Conservation (phyloP, 306 rosid genomes). For the Hippophae tibetana region DNA sequence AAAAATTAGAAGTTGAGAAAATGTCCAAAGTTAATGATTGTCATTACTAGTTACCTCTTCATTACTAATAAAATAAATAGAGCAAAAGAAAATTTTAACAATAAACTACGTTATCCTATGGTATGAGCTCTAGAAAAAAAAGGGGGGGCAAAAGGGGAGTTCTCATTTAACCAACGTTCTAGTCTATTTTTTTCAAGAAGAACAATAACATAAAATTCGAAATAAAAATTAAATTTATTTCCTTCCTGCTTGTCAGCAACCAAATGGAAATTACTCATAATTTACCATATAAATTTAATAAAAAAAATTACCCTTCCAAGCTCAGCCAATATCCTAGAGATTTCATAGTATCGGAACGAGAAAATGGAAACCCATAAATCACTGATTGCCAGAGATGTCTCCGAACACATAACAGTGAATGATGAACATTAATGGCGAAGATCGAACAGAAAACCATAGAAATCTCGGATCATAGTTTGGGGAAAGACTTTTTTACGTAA, state of each 20-base stretch:
- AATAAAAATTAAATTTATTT: neutral
- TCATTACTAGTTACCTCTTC: too few species aligned
- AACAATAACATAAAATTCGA: neutral
- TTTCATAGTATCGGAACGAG: conserved; percentile 8
- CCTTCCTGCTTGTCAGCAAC: neutral
- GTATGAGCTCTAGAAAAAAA: neutral
- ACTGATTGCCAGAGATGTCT: neutral
- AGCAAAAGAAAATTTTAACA: neutral
- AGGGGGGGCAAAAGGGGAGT: neutral
- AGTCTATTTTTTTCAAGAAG: neutral
- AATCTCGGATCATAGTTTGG: conserved; percentile 29
- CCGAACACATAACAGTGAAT: conserved; percentile 3
- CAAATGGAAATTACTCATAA: neutral
- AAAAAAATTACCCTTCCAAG: conserved; percentile 28
- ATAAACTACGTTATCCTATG: neutral
- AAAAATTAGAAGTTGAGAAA: conserved; percentile 8
- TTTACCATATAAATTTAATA: neutral
- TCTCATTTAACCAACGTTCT: neutral
- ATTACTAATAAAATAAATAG: neutral
- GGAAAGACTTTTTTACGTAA: conserved; percentile 8
- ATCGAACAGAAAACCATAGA: conserved; percentile 53
- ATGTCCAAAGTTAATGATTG: neutral
- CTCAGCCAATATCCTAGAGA: conserved; percentile 20
- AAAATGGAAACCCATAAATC: neutral
- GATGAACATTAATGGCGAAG: conserved; percentile 9